Base-by-base conservation (phyloP, 208 protist genomes). In the Porcisia hertigi region DNA sequence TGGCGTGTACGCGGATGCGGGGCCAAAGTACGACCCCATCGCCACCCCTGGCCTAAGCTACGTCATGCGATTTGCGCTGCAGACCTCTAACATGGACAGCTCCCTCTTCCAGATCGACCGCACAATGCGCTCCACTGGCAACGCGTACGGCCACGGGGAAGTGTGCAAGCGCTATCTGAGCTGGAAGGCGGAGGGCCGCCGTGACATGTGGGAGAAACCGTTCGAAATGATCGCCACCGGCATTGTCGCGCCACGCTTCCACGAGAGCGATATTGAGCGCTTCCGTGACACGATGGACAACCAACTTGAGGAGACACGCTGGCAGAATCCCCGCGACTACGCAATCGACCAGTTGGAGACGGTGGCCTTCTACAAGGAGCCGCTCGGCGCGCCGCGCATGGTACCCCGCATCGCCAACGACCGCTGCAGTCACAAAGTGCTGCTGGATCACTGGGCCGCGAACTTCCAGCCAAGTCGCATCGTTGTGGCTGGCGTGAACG, bases 281-380 rank as follows among this genome's bases (percentile, higher is more conserved):
- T 96, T 94, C 82, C 89, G 92, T 34, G 92, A 96, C 77, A 94
- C 89, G 55, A 92, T 96, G 87, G 92, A 96, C 82, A 96, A 96
- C 80, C 87, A 92, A 73, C 85, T 88, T 34, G 86, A 94, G 64
- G 90, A 96, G 82, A 79, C 83, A 67, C 92, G 92, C 45, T 96
- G 88, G 87, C 88, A 95, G 81, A 67, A 84, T 25, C 92, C 90
- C 34, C 92, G 92, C 49, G 81, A 91, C 64, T 95, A 93, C 76
- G 86, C 73, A 16, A 82, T 94, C 18, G 89, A 96, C 59, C 80
- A 88, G 69, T 84, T 95, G 34, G 92, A 96, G 85, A 89, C 82
- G 59, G 86, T 96, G n/a, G 90, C 92, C 45, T 96, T 96, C 79
- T 96, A 90, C 86, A 96, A 95, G 85, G 92, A 96, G 83, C 92